These are phyloP conservation scores for Psilocybe subaeruginosa DNA, from an alignment of 768 basidiomycete genomes.

Conservation along the genomic window DNA sequence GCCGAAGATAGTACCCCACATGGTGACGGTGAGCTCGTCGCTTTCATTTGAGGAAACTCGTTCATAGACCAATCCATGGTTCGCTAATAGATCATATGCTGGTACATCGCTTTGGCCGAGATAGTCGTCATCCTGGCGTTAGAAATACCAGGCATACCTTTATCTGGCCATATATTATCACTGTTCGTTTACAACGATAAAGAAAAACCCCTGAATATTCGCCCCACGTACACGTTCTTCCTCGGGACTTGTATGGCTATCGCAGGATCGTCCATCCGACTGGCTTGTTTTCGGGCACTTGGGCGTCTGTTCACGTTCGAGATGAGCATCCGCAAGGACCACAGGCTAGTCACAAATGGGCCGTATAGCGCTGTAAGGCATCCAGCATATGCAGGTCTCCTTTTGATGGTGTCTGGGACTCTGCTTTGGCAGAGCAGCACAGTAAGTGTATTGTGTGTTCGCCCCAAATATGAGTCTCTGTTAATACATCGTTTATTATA, in stretches of 20 bases:
- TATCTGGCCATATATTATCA: slow-evolving; percentile 29
- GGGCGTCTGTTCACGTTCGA: slow-evolving; percentile 55
- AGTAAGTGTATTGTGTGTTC: slow-evolving; percentile 25
- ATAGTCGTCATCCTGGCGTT: slow-evolving; percentile 36
- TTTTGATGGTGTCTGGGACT: slow-evolving; percentile 38
- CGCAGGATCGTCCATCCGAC: slow-evolving; percentile 44
- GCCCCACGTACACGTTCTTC: slow-evolving; percentile 33
- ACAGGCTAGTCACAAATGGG: slow-evolving; percentile 48
- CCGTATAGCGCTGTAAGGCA: slow-evolving; percentile 53
- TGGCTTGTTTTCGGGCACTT: slow-evolving; percentile 46
- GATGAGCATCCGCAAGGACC: slow-evolving; percentile 48
- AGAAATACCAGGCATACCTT: slow-evolving; percentile 22
- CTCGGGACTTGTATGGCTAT: slow-evolving; percentile 40
- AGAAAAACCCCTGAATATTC: slow-evolving; percentile 28
- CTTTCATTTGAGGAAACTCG: neutral
- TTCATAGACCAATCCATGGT: neutral
- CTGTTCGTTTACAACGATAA: slow-evolving; percentile 23
- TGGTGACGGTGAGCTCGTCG: slow-evolving; percentile 28
- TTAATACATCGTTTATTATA: neutral
- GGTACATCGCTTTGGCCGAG: slow-evolving; percentile 41
- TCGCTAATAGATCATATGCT: slow-evolving; percentile 35
- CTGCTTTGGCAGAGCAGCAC: slow-evolving; percentile 36
- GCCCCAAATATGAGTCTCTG: neutral
- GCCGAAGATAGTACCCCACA: slow-evolving; percentile 32
- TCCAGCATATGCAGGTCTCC: slow-evolving; percentile 50